Percentiles rank a stretch among this genome's conserved stretches.
Conservation (phyloP, 495 filamentous ascomycete genomes). For the Daldinia bambusicola region DNA sequence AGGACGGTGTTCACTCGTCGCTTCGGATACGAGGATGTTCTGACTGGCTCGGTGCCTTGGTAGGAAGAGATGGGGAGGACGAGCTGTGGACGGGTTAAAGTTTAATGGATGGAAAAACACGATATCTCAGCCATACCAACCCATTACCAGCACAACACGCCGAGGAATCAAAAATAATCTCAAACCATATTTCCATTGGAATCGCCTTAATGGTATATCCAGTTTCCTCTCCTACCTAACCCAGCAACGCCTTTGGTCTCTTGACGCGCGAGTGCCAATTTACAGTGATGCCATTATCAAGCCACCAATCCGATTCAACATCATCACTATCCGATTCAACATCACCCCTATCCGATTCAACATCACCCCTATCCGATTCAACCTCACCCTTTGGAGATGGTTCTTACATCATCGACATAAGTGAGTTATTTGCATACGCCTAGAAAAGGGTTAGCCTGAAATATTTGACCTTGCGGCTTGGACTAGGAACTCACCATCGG, state of each 20-base stretch:
- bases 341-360: constrained; percentile 37
- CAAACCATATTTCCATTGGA: constrained; percentile 27
- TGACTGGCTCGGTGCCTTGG: constrained; percentile 58
- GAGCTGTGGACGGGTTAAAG: constrained; percentile 51
- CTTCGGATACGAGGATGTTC: constrained; percentile 55
- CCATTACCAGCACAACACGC: constrained; percentile 4
- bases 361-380: constrained; percentile 33
- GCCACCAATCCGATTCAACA: constrained; percentile 37
- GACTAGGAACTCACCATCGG: constrained; percentile 77
- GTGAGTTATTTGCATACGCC: constrained; percentile 84
- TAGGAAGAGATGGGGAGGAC: constrained; percentile 52
- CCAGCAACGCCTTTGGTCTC: constrained; percentile 46
- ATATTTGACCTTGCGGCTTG: constrained; percentile 20
- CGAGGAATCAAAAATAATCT: background rate
- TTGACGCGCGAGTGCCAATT: constrained; percentile 42
- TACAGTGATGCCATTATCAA: constrained; percentile 43
- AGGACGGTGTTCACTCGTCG: constrained; percentile 49
- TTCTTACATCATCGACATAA: constrained; percentile 71
- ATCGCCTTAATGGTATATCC: constrained; percentile 33
- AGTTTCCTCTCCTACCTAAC: constrained; percentile 27
- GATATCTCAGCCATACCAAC: background rate
- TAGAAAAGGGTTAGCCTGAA: constrained; percentile 52
- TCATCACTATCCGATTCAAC: constrained; percentile 34
- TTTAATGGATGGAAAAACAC: constrained; percentile 1
- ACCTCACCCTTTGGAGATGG: too few species aligned